phyloP scores from a whole-genome alignment of 768 basidiomycete species.

The Lactifluus hygrophoroides region DNA sequence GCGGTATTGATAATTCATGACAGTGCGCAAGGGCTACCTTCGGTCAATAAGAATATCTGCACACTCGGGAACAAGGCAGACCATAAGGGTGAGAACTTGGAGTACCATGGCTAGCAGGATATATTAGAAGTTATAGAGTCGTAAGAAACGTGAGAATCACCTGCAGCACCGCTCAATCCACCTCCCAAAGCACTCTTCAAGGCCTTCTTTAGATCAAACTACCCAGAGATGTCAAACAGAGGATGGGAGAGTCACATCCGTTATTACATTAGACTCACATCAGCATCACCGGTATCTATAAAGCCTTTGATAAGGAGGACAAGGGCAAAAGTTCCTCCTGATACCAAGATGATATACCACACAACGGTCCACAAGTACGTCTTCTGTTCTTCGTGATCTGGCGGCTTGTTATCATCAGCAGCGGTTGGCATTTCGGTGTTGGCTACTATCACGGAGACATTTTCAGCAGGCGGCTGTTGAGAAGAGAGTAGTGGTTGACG shows the following conservation, averaged over 20 bases:
- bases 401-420: not conserved
- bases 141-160: constrained; percentile 28
- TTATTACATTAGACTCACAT: constrained; percentile 38
- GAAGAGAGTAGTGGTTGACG: constrained; percentile 4
- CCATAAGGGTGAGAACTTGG: constrained; percentile 86
- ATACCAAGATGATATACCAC: constrained; percentile 29
- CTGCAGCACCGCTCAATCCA: constrained; percentile 82
- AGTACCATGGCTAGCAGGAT: constrained; percentile 72
- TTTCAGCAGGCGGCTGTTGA: not conserved
- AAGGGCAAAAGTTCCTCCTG: constrained; percentile 33
- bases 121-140: not conserved
- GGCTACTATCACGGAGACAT: not conserved
- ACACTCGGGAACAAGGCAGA: constrained; percentile 14
- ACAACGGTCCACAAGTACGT: constrained; percentile 24
- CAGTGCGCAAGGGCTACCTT: constrained; percentile 73
- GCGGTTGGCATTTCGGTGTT: not conserved
- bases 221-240: constrained; percentile 5
- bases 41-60: constrained; percentile 4
- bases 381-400: constrained; percentile 16
- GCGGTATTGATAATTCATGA: constrained; percentile 96
- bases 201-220: constrained; percentile 78
- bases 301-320: constrained; percentile 60
- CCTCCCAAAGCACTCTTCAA: constrained; percentile 82
- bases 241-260: not conserved
- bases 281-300: constrained; percentile 56